Base-by-base conservation (phyloP, 1,284 basidiomycete species). In the Erythrobasidium hasegawianum region DNA sequence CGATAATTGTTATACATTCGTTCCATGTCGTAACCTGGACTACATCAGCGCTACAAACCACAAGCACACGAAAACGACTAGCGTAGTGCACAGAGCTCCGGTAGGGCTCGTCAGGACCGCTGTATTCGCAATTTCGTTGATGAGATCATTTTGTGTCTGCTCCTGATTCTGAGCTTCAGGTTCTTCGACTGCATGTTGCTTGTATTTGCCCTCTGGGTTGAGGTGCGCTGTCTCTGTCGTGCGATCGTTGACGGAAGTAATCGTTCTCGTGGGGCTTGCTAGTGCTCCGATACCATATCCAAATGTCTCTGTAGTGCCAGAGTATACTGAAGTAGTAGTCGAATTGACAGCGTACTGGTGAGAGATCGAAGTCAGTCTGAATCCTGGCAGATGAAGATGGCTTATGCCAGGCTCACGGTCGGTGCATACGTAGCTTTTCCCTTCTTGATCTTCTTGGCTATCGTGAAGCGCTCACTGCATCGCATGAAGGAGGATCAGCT, bases 401-500 rank as follows among this genome's bases (percentile, higher is more conserved):
- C n/a, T n/a, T n/a, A n/a, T n/a, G n/a, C n/a, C n/a, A n/a, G n/a
- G 43, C 43, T 47, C 16, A 47, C 43, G 4, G 43, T 47, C 43
- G 22, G 16, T 39, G 54, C 54, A 10, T n/a, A n/a, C n/a, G 33
- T 40, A n/a, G n/a, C 27, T 14, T 33, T 26, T n/a, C 38, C 38
- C 13, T 14, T 56, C 33, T 38, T 56, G 27, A 39, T 38, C 38
- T 39, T 56, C 54, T 56, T 56, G 13, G 27, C 54, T 16, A 56
- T 56, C n/a, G 54, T 40, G 38, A 56, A 56, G 27, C 54, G 54
- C 5, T 14, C 54, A 5, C 54, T 56, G 11, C 38, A 24, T 27
- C 11, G 26, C 9, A 20, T 9, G 50, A 3, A 53, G 24, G 20
- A 7, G 5, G 22, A 14, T 53, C 18, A 27, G 50, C 20, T 8